phyloP scores from a whole-genome alignment of 1,284 basidiomycete species.

The Apiotrichum brassicae region DNA sequence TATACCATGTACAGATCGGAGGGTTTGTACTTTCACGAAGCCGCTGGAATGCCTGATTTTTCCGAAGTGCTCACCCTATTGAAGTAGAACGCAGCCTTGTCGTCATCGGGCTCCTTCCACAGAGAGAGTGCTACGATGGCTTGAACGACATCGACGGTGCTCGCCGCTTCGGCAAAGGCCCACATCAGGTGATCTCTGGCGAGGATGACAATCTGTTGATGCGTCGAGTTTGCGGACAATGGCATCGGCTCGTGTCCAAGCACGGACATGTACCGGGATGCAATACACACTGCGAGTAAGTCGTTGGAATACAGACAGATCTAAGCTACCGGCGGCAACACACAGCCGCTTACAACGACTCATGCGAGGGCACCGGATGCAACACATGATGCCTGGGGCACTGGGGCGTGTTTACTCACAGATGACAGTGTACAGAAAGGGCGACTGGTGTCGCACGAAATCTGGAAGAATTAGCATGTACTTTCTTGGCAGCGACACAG shows the following conservation, averaged over 20 bases:
- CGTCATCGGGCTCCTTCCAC: slow-evolving; percentile 38
- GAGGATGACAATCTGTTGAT: slow-evolving; percentile 31
- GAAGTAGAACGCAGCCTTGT: slow-evolving; percentile 35
- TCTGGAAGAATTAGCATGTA: slow-evolving; percentile 12
- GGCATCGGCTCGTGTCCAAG: slow-evolving; percentile 16
- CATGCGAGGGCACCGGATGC: too few species aligned
- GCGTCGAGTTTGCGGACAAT: slow-evolving; percentile 24
- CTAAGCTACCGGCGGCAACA: background rate
- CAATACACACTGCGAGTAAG: slow-evolving; percentile 21
- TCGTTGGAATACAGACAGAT: background rate
- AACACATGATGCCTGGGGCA: too few species aligned
- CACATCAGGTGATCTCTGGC: slow-evolving; percentile 32
- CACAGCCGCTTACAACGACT: background rate
- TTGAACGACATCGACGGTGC: slow-evolving; percentile 27
- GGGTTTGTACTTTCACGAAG: too few species aligned
- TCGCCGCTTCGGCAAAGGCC: slow-evolving; percentile 30
- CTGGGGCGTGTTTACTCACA: too few species aligned
- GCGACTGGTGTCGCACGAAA: slow-evolving; percentile 23
- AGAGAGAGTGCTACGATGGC: slow-evolving; percentile 28
- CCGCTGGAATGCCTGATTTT: too few species aligned
- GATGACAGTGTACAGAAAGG: slow-evolving; percentile 33
- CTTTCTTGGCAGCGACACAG: background rate
- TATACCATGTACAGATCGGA: too few species aligned
- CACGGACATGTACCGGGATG: slow-evolving; percentile 25
- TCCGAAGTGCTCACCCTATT: slow-evolving; percentile 24